Base-by-base conservation (phyloP, 148 eudicot species). In the Chenopodium formosanum region DNA sequence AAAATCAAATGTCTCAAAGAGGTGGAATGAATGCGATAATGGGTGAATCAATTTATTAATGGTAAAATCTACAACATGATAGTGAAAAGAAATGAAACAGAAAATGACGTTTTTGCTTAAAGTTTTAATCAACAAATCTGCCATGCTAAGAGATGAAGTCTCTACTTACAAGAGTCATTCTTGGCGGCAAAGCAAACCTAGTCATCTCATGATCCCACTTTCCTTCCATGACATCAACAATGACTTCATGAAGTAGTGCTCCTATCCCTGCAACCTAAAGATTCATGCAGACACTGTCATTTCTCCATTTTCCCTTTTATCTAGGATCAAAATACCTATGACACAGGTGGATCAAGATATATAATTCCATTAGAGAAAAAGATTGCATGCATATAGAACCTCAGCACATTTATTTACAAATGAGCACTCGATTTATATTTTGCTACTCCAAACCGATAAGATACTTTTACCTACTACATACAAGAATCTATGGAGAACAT, bases 171-270 rank as follows among this genome's bases (percentile, higher is more conserved):
- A 96, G 92, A 77, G 93, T 91, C 98, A 96, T 92, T 83, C 87
- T 76, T 65, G 98, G 98, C 25, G 99, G 99, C 88, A 96, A 81
- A 19, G 93, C 86, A 83, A 94, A 90, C 74, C 87, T 89, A 52
- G 91, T 87, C 82, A 92, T 94, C 90, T 89, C 91, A 83, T 94
- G 98, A 91, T 96, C 98, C 99, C 99, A 96, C 60, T 90, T 90
- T 60, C 93, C 94, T 77, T 89, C 89, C 62, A 94, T 80, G 78
- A 96, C 89, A 80, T 90, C 91, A 70, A 70, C 58, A 40, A 96
- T 84, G 87, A 85, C 90, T 86, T 92, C 99, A 60, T 80, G 90
- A 34, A 92, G 85, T 64, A 90, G 82, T 64, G 73, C 69, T 68
- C 88, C 95, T 62, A 71, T 70, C 73, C 82, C 84, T 84, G 97